A percentile compares a stretch with the other conserved stretches of the same genome.
phyloP scores from a whole-genome alignment of 179 eudicot species.

The Actinidia polygama region DNA sequence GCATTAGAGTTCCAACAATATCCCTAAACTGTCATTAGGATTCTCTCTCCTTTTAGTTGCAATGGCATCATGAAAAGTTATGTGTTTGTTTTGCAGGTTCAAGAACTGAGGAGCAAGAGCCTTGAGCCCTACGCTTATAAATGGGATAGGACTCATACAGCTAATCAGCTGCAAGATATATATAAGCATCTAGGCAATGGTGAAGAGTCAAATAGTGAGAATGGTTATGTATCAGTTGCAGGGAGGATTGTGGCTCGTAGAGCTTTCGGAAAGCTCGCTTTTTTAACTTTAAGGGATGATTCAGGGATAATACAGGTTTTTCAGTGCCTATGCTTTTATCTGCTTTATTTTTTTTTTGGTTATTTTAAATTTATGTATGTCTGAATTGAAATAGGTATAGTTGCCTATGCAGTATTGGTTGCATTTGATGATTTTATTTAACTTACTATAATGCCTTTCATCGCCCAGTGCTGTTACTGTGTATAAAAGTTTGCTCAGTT shows the following conservation, averaged over 20 bases:
- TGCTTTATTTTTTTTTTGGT: background rate
- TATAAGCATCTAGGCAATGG: constrained; percentile 69
- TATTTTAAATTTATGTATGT: background rate
- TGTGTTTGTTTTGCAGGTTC: constrained; percentile 48
- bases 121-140: constrained; percentile 88
- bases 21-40: background rate
- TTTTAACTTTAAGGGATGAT: constrained; percentile 79
- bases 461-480: no score
- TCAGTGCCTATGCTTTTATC: background rate
- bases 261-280: constrained; percentile 92
- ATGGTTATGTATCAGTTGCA: constrained; percentile 68
- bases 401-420: background rate
- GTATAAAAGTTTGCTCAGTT: background rate
- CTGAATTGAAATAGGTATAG: background rate
- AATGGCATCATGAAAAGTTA: background rate
- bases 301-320: constrained; percentile 89
- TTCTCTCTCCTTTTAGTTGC: background rate
- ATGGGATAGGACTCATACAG: constrained; percentile 85
- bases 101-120: constrained; percentile 80
- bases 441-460: background rate
- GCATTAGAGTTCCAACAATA: background rate
- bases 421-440: background rate
- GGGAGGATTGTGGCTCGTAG: constrained; percentile 94
- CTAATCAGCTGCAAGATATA: constrained; percentile 68
- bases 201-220: constrained; percentile 53